These are phyloP conservation scores for Globisporangium uncinulatum DNA, from an alignment of 352 stramenopile species.

Conservation along the genomic window DNA sequence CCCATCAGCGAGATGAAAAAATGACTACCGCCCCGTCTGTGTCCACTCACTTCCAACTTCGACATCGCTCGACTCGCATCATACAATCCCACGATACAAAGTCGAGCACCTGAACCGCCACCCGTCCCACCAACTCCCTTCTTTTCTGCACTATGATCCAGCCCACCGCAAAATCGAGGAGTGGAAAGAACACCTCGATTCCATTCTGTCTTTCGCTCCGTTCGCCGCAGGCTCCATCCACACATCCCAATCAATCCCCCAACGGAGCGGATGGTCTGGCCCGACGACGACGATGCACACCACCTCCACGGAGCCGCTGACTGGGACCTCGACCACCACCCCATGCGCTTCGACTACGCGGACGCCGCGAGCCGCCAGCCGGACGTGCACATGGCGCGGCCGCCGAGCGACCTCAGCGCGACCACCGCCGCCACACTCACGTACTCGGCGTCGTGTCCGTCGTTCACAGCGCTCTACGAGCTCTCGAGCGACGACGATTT, in stretches of 20 bases:
- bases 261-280: slow-evolving; percentile 9
- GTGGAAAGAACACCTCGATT: no score
- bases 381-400: slow-evolving; percentile 4
- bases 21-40: neutral
- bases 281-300: slow-evolving; percentile 1
- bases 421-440: slow-evolving; percentile 27
- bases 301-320: neutral
- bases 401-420: neutral
- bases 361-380: neutral
- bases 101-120: slow-evolving; percentile 1
- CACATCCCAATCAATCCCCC: no score
- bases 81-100: neutral
- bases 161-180: no score
- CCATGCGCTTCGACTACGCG: slow-evolving; percentile 11
- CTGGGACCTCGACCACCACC: slow-evolving; percentile 11
- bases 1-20: no score
- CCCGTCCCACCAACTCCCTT: neutral
- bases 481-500: slow-evolving; percentile 43
- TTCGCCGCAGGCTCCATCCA: neutral
- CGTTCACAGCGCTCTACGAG: slow-evolving; percentile 62
- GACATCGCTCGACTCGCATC: neutral
- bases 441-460: slow-evolving; percentile 69
- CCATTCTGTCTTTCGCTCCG: slow-evolving; percentile 1
- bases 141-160: neutral
- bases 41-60: neutral